A percentile compares a stretch with the other conserved stretches of the same genome.
Evolutionary conservation across 2,329 filamentous ascomycete species (phyloP).

Genomic region (Microthyrium microscopicum): DNA sequence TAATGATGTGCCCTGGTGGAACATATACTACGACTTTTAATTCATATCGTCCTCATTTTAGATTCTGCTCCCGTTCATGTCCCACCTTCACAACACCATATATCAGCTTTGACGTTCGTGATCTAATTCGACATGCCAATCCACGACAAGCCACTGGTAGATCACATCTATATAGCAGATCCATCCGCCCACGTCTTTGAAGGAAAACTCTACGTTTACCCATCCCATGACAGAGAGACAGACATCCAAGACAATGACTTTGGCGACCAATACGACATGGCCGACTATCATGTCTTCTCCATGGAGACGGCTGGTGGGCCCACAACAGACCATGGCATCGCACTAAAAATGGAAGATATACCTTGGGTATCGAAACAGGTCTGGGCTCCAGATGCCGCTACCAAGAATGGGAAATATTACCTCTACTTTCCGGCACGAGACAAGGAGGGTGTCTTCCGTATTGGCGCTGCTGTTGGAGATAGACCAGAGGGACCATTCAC

Average conservation of each 20-base stretch:
- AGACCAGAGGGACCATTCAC: constrained; percentile 53
- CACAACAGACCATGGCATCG: constrained; percentile 58
- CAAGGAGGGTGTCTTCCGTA: constrained; percentile 51
- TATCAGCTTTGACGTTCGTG: too few species aligned
- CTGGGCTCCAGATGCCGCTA: constrained; percentile 64
- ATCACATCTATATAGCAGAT: constrained; percentile 63
- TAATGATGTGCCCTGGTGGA: too few species aligned
- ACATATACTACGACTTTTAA: too few species aligned
- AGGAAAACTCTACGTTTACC: constrained; percentile 60
- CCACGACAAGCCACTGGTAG: constrained; percentile 47
- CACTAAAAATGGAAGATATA: constrained; percentile 46
- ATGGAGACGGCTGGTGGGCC: constrained; percentile 36
- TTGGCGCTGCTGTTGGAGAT: constrained; percentile 52
- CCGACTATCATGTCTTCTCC: constrained; percentile 66
- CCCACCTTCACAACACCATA: too few species aligned
- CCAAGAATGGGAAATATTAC: constrained; percentile 54
- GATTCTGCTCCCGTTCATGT: too few species aligned
- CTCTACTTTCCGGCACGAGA: constrained; percentile 65
- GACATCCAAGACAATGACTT: constrained; percentile 65
- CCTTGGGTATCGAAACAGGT: constrained; percentile 67
- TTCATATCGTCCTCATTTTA: too few species aligned
- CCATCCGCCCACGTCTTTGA: constrained; percentile 70
- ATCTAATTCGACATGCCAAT: too few species aligned
- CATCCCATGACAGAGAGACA: constrained; percentile 63
- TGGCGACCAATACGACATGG: constrained; percentile 75